Conservation (phyloP, 2,329 filamentous ascomycete genomes). For the Furcasterigmium sp. region DNA sequence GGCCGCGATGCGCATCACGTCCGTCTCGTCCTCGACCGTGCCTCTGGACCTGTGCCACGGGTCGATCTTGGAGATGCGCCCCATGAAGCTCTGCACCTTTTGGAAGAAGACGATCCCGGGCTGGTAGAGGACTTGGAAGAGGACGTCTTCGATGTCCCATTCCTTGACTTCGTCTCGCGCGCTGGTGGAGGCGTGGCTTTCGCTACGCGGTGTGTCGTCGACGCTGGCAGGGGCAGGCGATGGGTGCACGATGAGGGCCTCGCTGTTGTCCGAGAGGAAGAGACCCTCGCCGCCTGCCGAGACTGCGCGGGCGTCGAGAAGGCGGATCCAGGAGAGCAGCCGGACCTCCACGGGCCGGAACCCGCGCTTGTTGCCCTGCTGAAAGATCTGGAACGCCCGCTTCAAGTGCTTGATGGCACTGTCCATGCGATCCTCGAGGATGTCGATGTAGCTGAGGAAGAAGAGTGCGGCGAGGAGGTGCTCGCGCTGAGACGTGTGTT, state of each 20-base stretch:
- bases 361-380: slow-evolving; percentile 28
- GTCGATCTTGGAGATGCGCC: slow-evolving; percentile 50
- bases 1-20: slow-evolving; percentile 49
- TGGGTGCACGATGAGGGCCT: slow-evolving; percentile 36
- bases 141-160: slow-evolving; percentile 39
- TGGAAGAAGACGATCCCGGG: slow-evolving; percentile 52
- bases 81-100: slow-evolving; percentile 52
- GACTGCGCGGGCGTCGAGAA: slow-evolving; percentile 50
- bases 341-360: slow-evolving; percentile 37
- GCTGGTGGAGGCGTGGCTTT: not conserved
- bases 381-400: slow-evolving; percentile 41
- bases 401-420: slow-evolving; percentile 45
- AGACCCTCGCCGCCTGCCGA: slow-evolving; percentile 51
- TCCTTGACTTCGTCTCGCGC: slow-evolving; percentile 12
- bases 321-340: slow-evolving; percentile 47
- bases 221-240: slow-evolving; percentile 33
- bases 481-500: slow-evolving; percentile 27
- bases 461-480: slow-evolving; percentile 45
- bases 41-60: slow-evolving; percentile 50
- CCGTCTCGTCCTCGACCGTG: slow-evolving; percentile 52
- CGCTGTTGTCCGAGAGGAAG: slow-evolving; percentile 43
- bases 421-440: slow-evolving; percentile 34
- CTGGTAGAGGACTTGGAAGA: slow-evolving; percentile 50
- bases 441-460: slow-evolving; percentile 49
- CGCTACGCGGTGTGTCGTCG: slow-evolving; percentile 17